phyloP scores from a whole-genome alignment of 495 filamentous ascomycete genomes.

The Aspergillus nanangensis region DNA sequence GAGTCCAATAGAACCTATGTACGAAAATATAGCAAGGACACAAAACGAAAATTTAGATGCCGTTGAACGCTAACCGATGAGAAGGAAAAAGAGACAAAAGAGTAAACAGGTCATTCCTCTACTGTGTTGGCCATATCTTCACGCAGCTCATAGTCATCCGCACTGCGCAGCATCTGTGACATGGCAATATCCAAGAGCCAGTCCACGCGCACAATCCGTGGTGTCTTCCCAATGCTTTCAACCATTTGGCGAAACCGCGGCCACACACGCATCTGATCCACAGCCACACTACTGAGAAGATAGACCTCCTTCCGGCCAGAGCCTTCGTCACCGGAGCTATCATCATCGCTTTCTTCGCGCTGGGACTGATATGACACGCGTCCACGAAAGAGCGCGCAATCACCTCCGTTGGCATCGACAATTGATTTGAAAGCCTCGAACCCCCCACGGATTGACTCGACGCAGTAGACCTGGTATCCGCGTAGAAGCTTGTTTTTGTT shows the following conservation, averaged over 20 bases:
- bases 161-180: constrained; percentile 68
- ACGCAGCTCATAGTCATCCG: constrained; percentile 54
- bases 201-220: constrained; percentile 73
- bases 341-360: constrained; percentile 42
- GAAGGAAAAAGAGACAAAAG: too few relatives aligned
- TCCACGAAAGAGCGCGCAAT: constrained; percentile 72
- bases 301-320: constrained; percentile 68
- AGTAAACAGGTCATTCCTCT: constrained; percentile 30
- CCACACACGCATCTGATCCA: constrained; percentile 74
- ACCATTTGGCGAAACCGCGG: constrained; percentile 74
- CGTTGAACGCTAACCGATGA: too few relatives aligned
- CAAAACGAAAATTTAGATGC: too few relatives aligned
- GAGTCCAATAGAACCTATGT: too few relatives aligned
- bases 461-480: constrained; percentile 74
- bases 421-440: constrained; percentile 80
- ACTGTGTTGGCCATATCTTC: constrained; percentile 27
- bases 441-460: constrained; percentile 70
- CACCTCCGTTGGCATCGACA: constrained; percentile 81
- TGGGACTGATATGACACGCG: constrained; percentile 52
- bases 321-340: constrained; percentile 51
- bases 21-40: too few relatives aligned
- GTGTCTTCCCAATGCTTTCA: constrained; percentile 60
- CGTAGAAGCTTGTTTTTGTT: constrained; percentile 73
- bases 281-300: constrained; percentile 59
- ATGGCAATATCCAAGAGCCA: constrained; percentile 90